Evolutionary conservation across 768 basidiomycete genomes (phyloP).

Genomic region (Daedaleopsis nitida): DNA sequence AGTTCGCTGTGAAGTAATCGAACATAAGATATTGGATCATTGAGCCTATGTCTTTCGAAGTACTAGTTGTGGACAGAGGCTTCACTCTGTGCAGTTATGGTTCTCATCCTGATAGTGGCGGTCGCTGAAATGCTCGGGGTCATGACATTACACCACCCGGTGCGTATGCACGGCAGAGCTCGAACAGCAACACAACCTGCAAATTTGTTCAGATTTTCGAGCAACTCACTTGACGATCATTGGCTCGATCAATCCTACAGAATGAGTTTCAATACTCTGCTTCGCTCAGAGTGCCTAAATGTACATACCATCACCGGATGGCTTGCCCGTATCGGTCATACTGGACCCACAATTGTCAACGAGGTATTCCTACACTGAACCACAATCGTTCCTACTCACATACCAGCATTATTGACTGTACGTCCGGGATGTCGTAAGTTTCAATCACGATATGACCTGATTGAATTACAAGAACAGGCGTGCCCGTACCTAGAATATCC

Average conservation of each 20-base stretch:
- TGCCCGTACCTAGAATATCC: conserved; percentile 42
- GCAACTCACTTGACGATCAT: conserved; percentile 47
- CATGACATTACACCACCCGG: too few species aligned
- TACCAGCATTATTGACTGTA: conserved; percentile 55
- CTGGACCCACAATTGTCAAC: background rate
- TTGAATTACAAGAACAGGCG: background rate
- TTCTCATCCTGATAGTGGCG: too few species aligned
- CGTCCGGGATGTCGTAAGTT: conserved; percentile 1
- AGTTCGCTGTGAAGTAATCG: too few species aligned
- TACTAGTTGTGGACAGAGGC: background rate
- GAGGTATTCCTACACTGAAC: conserved; percentile 10
- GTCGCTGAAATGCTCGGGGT: too few species aligned
- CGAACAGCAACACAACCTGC: too few species aligned
- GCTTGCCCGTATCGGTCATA: conserved; percentile 4
- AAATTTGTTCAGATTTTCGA: background rate
- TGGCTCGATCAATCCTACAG: conserved; percentile 39
- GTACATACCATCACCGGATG: conserved; percentile 32
- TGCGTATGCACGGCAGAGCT: too few species aligned
- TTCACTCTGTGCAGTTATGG: too few species aligned
- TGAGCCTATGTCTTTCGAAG: too few species aligned
- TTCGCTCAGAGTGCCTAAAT: background rate
- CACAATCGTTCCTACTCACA: conserved; percentile 39
- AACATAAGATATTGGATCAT: too few species aligned
- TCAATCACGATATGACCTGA: background rate
- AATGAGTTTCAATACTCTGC: background rate